These are phyloP conservation scores for Sanghuangporus weigelae DNA, from an alignment of 1,284 basidiomycete species.

Conservation along the genomic window DNA sequence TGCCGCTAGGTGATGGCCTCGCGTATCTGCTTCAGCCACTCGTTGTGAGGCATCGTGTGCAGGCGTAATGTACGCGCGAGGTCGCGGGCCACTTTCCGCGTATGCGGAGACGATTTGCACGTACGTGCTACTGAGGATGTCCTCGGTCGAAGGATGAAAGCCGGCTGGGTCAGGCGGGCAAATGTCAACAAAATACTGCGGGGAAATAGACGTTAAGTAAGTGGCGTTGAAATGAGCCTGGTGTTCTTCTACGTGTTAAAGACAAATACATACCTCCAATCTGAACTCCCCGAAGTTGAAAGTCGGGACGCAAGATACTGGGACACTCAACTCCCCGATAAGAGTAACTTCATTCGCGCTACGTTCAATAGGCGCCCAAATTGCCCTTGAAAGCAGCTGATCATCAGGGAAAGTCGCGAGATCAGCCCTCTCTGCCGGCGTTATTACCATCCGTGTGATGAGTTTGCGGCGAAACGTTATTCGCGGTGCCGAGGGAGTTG, in stretches of 20 bases:
- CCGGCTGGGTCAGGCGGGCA: slow-evolving; percentile 6
- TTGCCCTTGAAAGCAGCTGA: slow-evolving; percentile 1
- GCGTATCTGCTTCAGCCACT: background rate
- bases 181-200: slow-evolving; percentile 15
- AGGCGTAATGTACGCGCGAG: slow-evolving; percentile 12
- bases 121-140: background rate
- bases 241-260: too few relatives aligned
- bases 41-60: slow-evolving; percentile 2
- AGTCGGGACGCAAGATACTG: slow-evolving; percentile 2
- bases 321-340: slow-evolving; percentile 12
- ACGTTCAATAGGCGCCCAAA: slow-evolving; percentile 8
- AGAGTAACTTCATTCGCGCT: background rate
- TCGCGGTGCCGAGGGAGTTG: slow-evolving; percentile 11
- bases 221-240: too few relatives aligned
- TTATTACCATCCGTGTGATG: background rate
- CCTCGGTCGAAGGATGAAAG: slow-evolving; percentile 4
- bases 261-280: background rate
- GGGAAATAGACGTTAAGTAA: background rate
- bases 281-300: slow-evolving; percentile 12
- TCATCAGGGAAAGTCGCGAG: background rate
- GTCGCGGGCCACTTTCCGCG: slow-evolving; percentile 1
- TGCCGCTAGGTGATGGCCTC: background rate
- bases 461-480: slow-evolving; percentile 9
- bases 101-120: slow-evolving; percentile 4
- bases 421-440: background rate